These are phyloP conservation scores for Auriculariales sp. DNA, from an alignment of 768 basidiomycete species.

Conservation along the genomic window DNA sequence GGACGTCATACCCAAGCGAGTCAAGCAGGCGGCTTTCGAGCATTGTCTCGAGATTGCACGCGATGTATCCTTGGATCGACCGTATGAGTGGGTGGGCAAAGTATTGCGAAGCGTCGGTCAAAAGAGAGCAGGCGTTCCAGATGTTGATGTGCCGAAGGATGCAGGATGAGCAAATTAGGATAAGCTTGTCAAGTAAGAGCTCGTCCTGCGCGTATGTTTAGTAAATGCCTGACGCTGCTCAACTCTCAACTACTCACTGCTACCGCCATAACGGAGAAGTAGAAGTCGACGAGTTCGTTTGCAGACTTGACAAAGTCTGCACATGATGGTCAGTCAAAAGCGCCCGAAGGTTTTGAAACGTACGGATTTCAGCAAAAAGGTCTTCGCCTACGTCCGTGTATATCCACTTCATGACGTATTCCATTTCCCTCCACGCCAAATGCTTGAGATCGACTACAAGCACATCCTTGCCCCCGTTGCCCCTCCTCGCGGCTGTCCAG, in stretches of 20 bases:
- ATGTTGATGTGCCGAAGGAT: conserved; percentile 54
- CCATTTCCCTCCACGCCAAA: conserved; percentile 57
- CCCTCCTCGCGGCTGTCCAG: conserved; percentile 62
- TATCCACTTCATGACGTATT: conserved; percentile 58
- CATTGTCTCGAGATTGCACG: conserved; percentile 73
- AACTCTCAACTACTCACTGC: conserved; percentile 39
- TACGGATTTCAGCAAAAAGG: conserved; percentile 61
- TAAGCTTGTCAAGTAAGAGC: conserved; percentile 71
- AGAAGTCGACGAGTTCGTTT: conserved; percentile 72
- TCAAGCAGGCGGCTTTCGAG: conserved; percentile 73
- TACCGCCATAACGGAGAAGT: conserved; percentile 74
- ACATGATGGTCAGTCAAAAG: conserved; percentile 5
- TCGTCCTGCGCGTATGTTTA: conserved; percentile 44
- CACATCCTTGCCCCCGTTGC: conserved; percentile 25
- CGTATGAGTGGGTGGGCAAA: conserved; percentile 53
- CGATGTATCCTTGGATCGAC: conserved; percentile 65
- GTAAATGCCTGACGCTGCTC: neutral
- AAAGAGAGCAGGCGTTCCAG: conserved; percentile 65
- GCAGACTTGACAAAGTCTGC: conserved; percentile 46
- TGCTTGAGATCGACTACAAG: conserved; percentile 60
- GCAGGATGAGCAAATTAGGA: conserved; percentile 66
- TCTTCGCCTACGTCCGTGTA: conserved; percentile 56
- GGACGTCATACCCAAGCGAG: conserved; percentile 46
- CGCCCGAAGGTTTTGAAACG: neutral
- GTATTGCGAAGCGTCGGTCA: conserved; percentile 70